phyloP scores from a whole-genome alignment of 1,139 yeast species.

The Zhuliangozyma parablackwelliae region DNA sequence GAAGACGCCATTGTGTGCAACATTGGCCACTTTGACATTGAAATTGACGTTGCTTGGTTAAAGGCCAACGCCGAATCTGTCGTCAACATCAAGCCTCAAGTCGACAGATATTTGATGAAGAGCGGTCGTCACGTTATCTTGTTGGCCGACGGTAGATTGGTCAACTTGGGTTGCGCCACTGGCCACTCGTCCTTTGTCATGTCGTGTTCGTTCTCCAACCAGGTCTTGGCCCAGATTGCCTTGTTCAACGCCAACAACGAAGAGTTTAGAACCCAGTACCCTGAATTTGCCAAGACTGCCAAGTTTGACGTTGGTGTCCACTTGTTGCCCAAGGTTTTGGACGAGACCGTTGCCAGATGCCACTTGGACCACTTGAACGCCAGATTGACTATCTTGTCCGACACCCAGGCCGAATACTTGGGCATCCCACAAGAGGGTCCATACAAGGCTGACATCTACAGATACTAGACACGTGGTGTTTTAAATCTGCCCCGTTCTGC shows the following conservation, averaged over 20 bases:
- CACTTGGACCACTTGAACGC: slow-evolving; percentile 96
- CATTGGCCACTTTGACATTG: slow-evolving; percentile 99
- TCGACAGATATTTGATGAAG: slow-evolving; percentile 91
- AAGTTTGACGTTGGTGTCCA: slow-evolving; percentile 92
- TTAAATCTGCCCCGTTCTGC: slow-evolving; percentile 11
- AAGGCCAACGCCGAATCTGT: slow-evolving; percentile 86
- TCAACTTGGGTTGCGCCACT: slow-evolving; percentile 99
- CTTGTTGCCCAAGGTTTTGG: slow-evolving; percentile 96
- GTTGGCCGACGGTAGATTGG: slow-evolving; percentile 99
- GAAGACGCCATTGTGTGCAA: slow-evolving; percentile 99
- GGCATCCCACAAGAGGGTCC: slow-evolving; percentile 95
- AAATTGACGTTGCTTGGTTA: slow-evolving; percentile 98
- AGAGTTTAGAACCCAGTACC: slow-evolving; percentile 73
- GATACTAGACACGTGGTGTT: slow-evolving; percentile 56
- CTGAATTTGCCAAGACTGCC: slow-evolving; percentile 92
- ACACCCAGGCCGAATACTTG: slow-evolving; percentile 91
- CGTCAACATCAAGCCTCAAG: slow-evolving; percentile 98
- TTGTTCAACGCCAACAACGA: slow-evolving; percentile 86
- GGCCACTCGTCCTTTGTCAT: slow-evolving; percentile 99
- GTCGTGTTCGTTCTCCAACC: slow-evolving; percentile 99
- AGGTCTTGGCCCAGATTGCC: slow-evolving; percentile 99
- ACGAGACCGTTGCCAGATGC: slow-evolving; percentile 97
- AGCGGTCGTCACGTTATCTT: slow-evolving; percentile 93
- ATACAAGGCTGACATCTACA: slow-evolving; percentile 97
- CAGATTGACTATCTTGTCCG: slow-evolving; percentile 72